Conservation (phyloP, 1,139 yeast genomes). For the Blastobotrys niveus region DNA sequence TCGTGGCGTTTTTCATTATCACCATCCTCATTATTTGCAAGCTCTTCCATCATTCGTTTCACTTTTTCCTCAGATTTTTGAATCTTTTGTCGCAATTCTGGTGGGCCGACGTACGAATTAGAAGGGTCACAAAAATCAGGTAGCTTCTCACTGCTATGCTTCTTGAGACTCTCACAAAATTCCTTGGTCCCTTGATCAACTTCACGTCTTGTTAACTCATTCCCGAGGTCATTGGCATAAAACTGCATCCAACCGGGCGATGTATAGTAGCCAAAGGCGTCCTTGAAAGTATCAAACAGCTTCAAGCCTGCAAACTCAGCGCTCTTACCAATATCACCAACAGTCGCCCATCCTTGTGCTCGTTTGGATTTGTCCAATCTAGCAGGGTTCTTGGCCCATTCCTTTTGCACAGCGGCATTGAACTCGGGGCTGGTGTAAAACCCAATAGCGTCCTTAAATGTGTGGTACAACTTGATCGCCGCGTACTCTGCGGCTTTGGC, state of each 20-base stretch:
- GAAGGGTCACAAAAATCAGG: background rate
- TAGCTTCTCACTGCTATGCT: background rate
- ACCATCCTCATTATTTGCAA: background rate
- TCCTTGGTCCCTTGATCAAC: background rate
- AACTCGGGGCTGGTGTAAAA: background rate
- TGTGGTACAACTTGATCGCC: background rate
- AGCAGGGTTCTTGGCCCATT: background rate
- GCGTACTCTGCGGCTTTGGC: background rate
- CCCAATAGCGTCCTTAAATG: background rate
- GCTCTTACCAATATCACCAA: background rate
- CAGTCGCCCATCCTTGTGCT: background rate
- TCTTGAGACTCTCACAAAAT: background rate
- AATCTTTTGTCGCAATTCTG: background rate
- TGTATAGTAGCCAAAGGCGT: background rate
- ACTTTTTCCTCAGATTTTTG: background rate
- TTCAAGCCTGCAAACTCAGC: background rate
- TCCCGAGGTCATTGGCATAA: no score
- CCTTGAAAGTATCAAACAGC: background rate
- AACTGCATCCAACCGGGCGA: background rate
- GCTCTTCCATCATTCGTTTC: no score
- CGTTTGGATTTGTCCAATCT: background rate
- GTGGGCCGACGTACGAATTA: constrained; percentile 2
- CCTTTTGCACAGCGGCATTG: background rate
- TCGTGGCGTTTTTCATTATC: no score
- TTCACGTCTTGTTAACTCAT: background rate